These are phyloP conservation scores for Sclerotinia sclerotiorum DNA, from an alignment of 2,329 filamentous ascomycete species.

Conservation along the genomic window DNA sequence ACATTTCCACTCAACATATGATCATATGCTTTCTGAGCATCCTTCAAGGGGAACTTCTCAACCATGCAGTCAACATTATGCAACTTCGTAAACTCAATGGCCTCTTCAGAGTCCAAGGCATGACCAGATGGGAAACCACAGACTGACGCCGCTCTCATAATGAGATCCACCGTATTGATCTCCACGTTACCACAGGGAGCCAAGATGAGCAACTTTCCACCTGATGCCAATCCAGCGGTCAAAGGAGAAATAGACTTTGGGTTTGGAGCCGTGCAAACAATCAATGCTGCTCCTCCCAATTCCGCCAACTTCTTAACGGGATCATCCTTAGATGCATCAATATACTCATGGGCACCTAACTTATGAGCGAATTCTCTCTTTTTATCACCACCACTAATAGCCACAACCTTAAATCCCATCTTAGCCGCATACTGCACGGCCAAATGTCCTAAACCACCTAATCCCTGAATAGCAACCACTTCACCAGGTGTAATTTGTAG, in stretches of 20 bases:
- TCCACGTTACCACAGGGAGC: slow-evolving; percentile 51
- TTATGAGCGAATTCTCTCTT: slow-evolving; percentile 67
- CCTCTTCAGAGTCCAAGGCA: slow-evolving; percentile 62
- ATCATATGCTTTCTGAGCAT: slow-evolving; percentile 41
- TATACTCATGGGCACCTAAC: slow-evolving; percentile 61
- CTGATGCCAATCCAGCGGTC: slow-evolving; percentile 52
- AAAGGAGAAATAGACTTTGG: slow-evolving; percentile 54
- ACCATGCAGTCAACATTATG: slow-evolving; percentile 65
- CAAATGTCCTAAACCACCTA: slow-evolving; percentile 75
- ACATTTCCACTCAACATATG: slow-evolving; percentile 37
- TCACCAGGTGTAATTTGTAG: slow-evolving; percentile 52
- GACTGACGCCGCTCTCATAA: slow-evolving; percentile 57
- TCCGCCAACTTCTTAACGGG: slow-evolving; percentile 50
- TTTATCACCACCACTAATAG: slow-evolving; percentile 62
- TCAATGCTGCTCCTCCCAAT: slow-evolving; percentile 61
- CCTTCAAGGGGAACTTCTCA: slow-evolving; percentile 61
- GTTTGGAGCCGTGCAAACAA: slow-evolving; percentile 64
- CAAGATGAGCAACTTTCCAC: slow-evolving; percentile 61
- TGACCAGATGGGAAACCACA: slow-evolving; percentile 65
- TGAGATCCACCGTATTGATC: slow-evolving; percentile 46
- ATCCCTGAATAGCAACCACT: slow-evolving; percentile 62
- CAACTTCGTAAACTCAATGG: slow-evolving; percentile 61
- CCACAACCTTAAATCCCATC: slow-evolving; percentile 74
- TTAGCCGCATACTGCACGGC: slow-evolving; percentile 73
- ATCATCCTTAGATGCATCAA: slow-evolving; percentile 56